Conservation (phyloP, 2,329 filamentous ascomycete species). For the Ophiostoma montium region DNA sequence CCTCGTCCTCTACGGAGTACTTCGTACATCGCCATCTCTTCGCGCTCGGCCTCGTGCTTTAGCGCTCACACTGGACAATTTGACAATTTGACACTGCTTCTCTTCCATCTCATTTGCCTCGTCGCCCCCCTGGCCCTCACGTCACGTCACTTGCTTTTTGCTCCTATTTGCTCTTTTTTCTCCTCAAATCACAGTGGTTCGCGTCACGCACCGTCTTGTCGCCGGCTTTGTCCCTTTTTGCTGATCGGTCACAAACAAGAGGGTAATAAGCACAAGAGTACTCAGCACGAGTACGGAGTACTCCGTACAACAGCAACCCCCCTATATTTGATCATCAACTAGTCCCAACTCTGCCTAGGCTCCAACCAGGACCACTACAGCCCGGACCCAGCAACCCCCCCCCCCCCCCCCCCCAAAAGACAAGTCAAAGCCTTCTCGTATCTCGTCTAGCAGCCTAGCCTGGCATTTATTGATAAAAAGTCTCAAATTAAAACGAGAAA, state of each 20-base stretch:
- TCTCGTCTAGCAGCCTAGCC: constrained; percentile 5
- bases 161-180: too few relatives aligned
- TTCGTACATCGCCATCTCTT: not conserved
- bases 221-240: too few relatives aligned
- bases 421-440: constrained; percentile 4
- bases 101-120: not conserved
- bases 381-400: constrained; percentile 13
- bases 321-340: constrained; percentile 12
- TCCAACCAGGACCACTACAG: constrained; percentile 7
- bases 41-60: not conserved
- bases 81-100: too few relatives aligned
- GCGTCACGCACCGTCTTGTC: too few relatives aligned
- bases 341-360: constrained; percentile 14
- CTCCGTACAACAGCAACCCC: constrained; percentile 3
- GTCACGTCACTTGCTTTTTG: too few relatives aligned
- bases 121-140: not conserved
- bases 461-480: not conserved
- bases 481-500: not conserved
- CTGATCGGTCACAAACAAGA: too few relatives aligned
- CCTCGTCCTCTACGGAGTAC: not conserved
- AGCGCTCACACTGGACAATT: too few relatives aligned
- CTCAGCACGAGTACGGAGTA: constrained; percentile 4
- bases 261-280: not conserved
- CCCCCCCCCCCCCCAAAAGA: constrained; percentile 14
- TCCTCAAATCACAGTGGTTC: too few relatives aligned